These are phyloP conservation scores for Colletotrichum liaoningense DNA, from an alignment of 2,329 filamentous ascomycete genomes.

Conservation along the genomic window DNA sequence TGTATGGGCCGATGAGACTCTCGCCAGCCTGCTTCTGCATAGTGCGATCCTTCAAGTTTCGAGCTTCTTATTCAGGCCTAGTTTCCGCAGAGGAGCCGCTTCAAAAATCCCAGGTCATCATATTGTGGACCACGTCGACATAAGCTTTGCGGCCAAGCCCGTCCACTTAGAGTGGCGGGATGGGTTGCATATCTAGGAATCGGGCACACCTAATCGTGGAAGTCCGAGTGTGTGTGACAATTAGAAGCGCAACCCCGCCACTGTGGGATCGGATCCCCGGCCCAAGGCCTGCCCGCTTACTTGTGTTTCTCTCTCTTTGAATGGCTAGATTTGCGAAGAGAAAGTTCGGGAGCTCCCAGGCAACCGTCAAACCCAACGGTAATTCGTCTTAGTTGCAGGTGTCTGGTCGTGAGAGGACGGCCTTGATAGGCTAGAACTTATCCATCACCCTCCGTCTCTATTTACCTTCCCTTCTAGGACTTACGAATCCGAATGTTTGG, in stretches of 20 bases:
- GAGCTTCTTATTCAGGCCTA: constrained; percentile 28
- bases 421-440: background rate
- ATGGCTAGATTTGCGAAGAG: background rate
- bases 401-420: background rate
- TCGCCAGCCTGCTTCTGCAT: background rate
- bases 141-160: background rate
- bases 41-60: constrained; percentile 12
- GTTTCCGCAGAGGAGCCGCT: background rate
- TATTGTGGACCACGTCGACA: background rate
- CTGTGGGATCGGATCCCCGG: constrained; percentile 3
- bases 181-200: background rate
- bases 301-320: background rate
- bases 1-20: background rate
- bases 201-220: background rate
- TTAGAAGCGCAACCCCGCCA: constrained; percentile 10
- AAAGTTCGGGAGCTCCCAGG: background rate
- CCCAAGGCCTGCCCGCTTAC: background rate
- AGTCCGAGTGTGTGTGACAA: constrained; percentile 13
- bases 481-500: background rate
- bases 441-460: background rate
- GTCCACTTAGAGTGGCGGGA: background rate
- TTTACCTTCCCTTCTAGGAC: background rate
- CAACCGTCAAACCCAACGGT: no score
- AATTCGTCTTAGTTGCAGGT: background rate
- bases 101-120: background rate